Base-by-base conservation (phyloP, 2,329 filamentous ascomycete species). In the Knufia fluminis region DNA sequence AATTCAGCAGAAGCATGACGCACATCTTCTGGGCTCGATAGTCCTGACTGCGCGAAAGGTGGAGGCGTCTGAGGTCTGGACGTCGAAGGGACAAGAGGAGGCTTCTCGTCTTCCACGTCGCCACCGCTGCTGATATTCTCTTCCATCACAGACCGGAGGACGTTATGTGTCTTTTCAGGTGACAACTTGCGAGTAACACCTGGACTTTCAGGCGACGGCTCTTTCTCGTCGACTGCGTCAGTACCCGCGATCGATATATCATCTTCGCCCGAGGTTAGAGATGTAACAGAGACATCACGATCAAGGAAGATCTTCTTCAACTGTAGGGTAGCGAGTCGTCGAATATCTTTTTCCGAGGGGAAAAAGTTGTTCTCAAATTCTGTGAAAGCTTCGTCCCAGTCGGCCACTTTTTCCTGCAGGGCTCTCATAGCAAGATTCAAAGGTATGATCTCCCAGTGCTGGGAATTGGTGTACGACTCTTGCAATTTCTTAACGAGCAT, bases 371-470 rank as follows among this genome's bases (percentile, higher is more conserved):
- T 80, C 64, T 98, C 94, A 52, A 98, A 97, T 48, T 92, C 85
- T 49, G 81, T 76, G 68, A 98, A 98, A 0, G 81, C 81, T 20
- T 84, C 81, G 61, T 98, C 94, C 92, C 92, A 98, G 56, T 90
- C 87, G 17, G 89, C 82, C 3, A 91, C 90, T 59, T 86, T 94
- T 62, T 96, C 90, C 56, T 97, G 82, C 73, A 95, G 92, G 49
- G 87, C 85, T 57, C 91, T 82, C 44, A 96, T 79, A 6, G 91
- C 85, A 50, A 84, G 78, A 59, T 97, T 98, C 55, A 98, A 77
- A 0, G 94, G 92, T 44, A 97, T 90, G 48, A 96, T 83, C 66
- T 98, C 92, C 71, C 95, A 98, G 63, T 97, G 97, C 62, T 88
- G 90, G 1, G 90, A 95, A 55, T 83, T 83, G 70, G 92, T 89